These are phyloP conservation scores for Ampelocalamus luodianensis DNA, from an alignment of 176 grass and related monocot species.

Conservation along the genomic window DNA sequence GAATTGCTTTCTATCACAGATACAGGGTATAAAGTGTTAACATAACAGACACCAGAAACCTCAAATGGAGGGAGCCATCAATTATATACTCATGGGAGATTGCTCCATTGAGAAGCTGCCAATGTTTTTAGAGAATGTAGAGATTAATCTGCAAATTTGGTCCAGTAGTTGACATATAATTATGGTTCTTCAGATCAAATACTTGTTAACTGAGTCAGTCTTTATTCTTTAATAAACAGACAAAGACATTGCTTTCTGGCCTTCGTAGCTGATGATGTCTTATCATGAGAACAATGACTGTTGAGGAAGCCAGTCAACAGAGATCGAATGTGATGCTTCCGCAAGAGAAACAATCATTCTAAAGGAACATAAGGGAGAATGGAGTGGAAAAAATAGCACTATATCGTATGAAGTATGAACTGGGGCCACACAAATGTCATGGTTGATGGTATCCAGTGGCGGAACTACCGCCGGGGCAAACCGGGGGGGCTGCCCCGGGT, in stretches of 20 bases:
- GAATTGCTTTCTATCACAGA: conserved; percentile 15
- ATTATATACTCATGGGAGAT: not conserved
- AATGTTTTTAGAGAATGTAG: conserved; percentile 3
- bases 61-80: not conserved
- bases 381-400: not conserved
- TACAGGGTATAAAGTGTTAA: not conserved
- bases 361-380: not conserved
- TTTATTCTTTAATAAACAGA: too few species aligned
- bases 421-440: not conserved
- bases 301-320: not conserved
- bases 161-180: not conserved
- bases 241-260: not conserved
- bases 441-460: not conserved
- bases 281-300: not conserved
- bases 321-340: not conserved
- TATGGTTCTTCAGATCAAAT: not conserved
- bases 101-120: not conserved
- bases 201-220: not conserved
- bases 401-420: not conserved
- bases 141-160: not conserved
- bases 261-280: not conserved
- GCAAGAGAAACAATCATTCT: not conserved
- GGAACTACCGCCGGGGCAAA: too few species aligned
- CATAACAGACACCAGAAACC: not conserved
- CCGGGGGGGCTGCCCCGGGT: too few species aligned